Conservation (phyloP, 1,284 basidiomycete genomes). For the Boletus sp. region DNA sequence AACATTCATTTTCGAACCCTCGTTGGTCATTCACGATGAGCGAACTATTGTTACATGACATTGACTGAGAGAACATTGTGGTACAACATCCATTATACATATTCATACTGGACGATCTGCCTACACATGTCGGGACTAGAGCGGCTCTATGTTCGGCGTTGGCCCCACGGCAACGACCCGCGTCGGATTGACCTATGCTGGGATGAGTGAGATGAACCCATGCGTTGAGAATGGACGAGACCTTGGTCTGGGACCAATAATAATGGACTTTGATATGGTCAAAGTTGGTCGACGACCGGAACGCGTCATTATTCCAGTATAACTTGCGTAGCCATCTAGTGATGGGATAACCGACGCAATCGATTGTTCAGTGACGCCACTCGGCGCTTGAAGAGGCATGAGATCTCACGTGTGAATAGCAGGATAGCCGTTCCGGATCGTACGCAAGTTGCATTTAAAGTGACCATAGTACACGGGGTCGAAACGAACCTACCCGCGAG, state of each 20-base stretch:
- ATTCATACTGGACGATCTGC: neutral
- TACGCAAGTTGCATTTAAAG: conserved; percentile 91
- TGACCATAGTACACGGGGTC: conserved; percentile 89
- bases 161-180: conserved; percentile 77
- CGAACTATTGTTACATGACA: neutral
- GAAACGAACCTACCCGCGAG: conserved; percentile 35
- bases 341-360: neutral
- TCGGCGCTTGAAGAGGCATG: neutral
- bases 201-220: conserved; percentile 12
- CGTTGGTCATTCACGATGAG: neutral
- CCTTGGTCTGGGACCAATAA: conserved; percentile 66
- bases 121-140: no score
- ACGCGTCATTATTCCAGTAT: conserved; percentile 89
- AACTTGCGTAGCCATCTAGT: conserved; percentile 78
- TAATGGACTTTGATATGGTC: conserved; percentile 86
- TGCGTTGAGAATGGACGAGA: conserved; percentile 27
- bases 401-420: conserved; percentile 61
- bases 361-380: conserved; percentile 1
- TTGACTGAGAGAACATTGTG: conserved; percentile 6
- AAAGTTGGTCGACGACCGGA: conserved; percentile 87
- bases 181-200: conserved; percentile 62
- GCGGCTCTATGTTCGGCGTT: conserved; percentile 61
- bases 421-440: conserved; percentile 78
- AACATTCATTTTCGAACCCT: neutral
- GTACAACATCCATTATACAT: neutral